These are phyloP conservation scores for Fusarium protoensiforme DNA, from an alignment of 2,329 filamentous ascomycete species.

Conservation along the genomic window DNA sequence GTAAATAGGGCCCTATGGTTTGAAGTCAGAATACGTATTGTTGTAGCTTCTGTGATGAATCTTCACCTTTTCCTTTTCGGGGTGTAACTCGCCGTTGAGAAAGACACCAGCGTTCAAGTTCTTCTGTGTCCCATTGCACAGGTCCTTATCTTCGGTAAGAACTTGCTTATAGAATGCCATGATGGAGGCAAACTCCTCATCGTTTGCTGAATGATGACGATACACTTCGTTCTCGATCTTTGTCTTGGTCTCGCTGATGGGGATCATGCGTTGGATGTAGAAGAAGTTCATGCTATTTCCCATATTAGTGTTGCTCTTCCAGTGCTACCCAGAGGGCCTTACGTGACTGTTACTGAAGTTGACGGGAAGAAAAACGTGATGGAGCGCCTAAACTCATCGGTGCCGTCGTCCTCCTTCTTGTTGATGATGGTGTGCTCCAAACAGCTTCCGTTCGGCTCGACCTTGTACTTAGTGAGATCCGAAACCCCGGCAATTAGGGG, in stretches of 20 bases:
- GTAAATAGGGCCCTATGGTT: slow-evolving; percentile 58
- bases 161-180: slow-evolving; percentile 70
- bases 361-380: slow-evolving; percentile 44
- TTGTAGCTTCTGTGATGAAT: too few species aligned
- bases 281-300: slow-evolving; percentile 65
- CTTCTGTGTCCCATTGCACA: slow-evolving; percentile 68
- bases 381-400: slow-evolving; percentile 50
- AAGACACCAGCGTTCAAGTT: slow-evolving; percentile 72
- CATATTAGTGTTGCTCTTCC: not conserved
- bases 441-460: slow-evolving; percentile 57
- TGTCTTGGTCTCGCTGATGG: slow-evolving; percentile 59
- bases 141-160: slow-evolving; percentile 71
- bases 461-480: slow-evolving; percentile 59
- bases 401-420: slow-evolving; percentile 26
- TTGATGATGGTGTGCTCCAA: slow-evolving; percentile 60
- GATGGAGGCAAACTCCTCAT: slow-evolving; percentile 67
- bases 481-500: slow-evolving; percentile 59
- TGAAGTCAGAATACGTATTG: not conserved
- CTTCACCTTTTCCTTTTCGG: slow-evolving; percentile 64
- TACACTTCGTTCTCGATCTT: slow-evolving; percentile 72
- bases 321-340: slow-evolving; percentile 38
- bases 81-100: slow-evolving; percentile 71
- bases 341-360: slow-evolving; percentile 62
- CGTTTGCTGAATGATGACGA: slow-evolving; percentile 66
- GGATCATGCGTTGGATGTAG: slow-evolving; percentile 71